phyloP scores from a whole-genome alignment of 306 rosid species.

The Vicia villosa region DNA sequence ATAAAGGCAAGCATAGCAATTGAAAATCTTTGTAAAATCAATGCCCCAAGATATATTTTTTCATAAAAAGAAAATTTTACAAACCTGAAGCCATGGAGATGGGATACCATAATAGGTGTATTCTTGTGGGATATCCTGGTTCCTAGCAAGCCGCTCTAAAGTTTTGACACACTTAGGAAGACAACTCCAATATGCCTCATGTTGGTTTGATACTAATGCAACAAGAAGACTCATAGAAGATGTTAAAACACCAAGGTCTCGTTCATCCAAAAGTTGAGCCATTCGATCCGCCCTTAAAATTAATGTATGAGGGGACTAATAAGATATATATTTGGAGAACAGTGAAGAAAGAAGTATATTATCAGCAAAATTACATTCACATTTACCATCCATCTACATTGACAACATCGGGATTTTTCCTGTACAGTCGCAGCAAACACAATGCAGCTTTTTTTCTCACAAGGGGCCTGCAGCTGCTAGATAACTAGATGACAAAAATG shows the following conservation, averaged over 20 bases:
- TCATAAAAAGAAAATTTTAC: constrained; percentile 36
- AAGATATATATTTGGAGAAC: constrained; percentile 27
- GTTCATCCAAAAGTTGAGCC: constrained; percentile 99
- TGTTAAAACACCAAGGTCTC: constrained; percentile 97
- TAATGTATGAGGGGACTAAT: constrained; percentile 23
- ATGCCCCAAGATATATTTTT: constrained; percentile 30
- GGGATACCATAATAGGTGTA: constrained; percentile 99
- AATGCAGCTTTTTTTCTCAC: constrained; percentile 98
- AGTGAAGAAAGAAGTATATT: constrained; percentile 20
- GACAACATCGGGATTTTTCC: constrained; percentile 99
- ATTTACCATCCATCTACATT: constrained; percentile 98
- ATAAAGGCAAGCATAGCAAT: constrained; percentile 21
- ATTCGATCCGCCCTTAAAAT: constrained; percentile 92
- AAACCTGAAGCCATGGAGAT: constrained; percentile 99
- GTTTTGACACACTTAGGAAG: constrained; percentile 96
- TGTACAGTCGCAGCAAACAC: constrained; percentile 90
- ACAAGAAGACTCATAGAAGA: constrained; percentile 99
- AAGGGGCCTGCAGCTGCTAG: constrained; percentile 98
- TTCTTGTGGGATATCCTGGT: constrained; percentile 97
- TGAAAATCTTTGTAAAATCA: constrained; percentile 1
- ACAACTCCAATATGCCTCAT: constrained; percentile 92
- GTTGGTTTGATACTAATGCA: constrained; percentile 88
- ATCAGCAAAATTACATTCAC: constrained; percentile 38
- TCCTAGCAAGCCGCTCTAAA: constrained; percentile 95
- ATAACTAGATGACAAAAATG: constrained; percentile 62